phyloP scores from a whole-genome alignment of 1,139 yeast genomes.

The Suhomyces anneliseae region DNA sequence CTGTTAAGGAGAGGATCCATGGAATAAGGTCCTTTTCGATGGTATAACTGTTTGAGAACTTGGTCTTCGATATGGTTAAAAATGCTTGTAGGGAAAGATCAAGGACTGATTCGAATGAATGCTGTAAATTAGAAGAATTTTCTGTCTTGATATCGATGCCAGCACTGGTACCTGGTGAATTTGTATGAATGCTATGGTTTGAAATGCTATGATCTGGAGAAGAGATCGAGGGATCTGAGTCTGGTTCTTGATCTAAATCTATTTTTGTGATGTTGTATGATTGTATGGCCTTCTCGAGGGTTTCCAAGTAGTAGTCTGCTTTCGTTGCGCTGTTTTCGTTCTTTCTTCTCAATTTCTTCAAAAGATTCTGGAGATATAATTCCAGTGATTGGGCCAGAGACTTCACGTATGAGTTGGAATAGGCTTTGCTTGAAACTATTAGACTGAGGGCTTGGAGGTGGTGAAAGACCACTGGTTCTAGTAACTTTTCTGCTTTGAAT shows the following conservation, averaged over 20 bases:
- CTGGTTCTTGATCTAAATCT: no score
- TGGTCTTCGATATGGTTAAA: slow-evolving; percentile 3
- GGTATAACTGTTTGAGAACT: slow-evolving; percentile 1
- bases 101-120: not conserved
- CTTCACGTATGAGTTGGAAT: no score
- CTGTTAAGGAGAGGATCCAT: slow-evolving; percentile 32
- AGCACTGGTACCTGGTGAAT: no score
- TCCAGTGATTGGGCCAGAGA: not conserved
- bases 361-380: not conserved
- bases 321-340: no score
- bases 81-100: slow-evolving; percentile 5
- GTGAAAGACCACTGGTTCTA: slow-evolving; percentile 19
- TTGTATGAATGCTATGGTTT: no score
- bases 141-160: no score
- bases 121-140: no score
- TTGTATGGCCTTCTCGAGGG: not conserved
- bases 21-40: slow-evolving; percentile 17
- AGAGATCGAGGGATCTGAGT: not conserved
- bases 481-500: slow-evolving; percentile 5
- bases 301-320: not conserved
- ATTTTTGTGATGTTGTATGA: not conserved
- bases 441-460: not conserved
- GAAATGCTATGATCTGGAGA: not conserved
- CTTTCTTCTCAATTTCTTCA: no score
- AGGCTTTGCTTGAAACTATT: not conserved